Percentiles rank a stretch among this genome's conserved stretches.
phyloP scores from a whole-genome alignment of 805 yeast species.

The Brettanomyces nanus region DNA sequence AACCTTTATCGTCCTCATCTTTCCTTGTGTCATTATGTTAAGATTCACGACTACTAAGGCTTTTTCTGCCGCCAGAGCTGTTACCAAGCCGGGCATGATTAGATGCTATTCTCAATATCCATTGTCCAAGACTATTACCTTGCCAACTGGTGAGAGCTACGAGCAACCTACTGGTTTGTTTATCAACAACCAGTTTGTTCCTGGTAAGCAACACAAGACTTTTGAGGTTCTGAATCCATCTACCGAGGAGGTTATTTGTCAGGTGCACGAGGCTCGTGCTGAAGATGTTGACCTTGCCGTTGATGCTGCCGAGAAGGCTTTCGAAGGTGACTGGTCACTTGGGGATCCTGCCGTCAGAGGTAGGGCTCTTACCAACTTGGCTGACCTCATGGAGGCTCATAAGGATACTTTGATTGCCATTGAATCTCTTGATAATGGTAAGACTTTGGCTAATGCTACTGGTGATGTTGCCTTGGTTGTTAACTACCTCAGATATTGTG shows the following conservation, averaged over 20 bases:
- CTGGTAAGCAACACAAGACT: conserved; percentile 47
- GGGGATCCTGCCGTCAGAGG: conserved; percentile 65
- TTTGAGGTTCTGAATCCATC: conserved; percentile 60
- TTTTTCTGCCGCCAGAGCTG: neutral
- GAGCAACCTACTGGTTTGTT: conserved; percentile 47
- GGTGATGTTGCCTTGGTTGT: conserved; percentile 71
- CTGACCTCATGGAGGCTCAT: conserved; percentile 68
- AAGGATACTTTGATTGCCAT: conserved; percentile 67
- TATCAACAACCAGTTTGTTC: conserved; percentile 56
- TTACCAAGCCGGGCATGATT: conserved; percentile 3
- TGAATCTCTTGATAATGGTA: conserved; percentile 87
- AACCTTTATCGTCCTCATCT: neutral
- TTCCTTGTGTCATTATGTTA: conserved; percentile 1
- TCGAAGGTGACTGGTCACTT: conserved; percentile 57
- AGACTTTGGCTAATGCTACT: conserved; percentile 59
- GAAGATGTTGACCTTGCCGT: conserved; percentile 84
- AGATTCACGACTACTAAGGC: conserved; percentile 2
- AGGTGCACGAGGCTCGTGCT: conserved; percentile 64
- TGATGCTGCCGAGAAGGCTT: conserved; percentile 74
- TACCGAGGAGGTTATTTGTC: conserved; percentile 61
- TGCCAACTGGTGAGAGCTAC: conserved; percentile 27
- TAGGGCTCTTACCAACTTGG: conserved; percentile 56
- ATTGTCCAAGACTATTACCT: conserved; percentile 22
- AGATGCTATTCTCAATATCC: conserved; percentile 15
- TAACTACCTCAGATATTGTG: conserved; percentile 71